Conservation (phyloP, 768 basidiomycete genomes). For the Pleurotus eryngii region DNA sequence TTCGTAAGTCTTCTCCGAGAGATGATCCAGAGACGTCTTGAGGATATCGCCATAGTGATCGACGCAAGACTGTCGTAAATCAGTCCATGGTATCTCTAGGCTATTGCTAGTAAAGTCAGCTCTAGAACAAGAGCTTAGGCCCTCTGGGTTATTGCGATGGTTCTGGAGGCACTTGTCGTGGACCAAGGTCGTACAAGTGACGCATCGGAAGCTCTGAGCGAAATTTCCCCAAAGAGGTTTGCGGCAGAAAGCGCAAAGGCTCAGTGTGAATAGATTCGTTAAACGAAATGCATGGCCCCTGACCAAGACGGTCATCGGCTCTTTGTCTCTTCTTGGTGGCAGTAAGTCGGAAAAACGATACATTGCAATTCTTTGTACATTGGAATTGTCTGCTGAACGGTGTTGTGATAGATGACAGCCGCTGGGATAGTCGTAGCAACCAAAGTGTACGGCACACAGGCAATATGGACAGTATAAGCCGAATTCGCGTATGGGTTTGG, state of each 20-base stretch:
- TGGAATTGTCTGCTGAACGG: constrained; percentile 36
- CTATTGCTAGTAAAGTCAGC: constrained; percentile 37
- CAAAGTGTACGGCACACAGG: constrained; percentile 67
- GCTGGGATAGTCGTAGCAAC: constrained; percentile 72
- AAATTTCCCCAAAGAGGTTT: constrained; percentile 72
- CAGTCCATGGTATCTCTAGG: constrained; percentile 48
- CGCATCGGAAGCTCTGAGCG: constrained; percentile 63
- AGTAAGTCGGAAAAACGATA: constrained; percentile 56
- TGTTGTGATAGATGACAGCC: constrained; percentile 61
- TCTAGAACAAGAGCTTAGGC: constrained; percentile 38
- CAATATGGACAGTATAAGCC: constrained; percentile 72
- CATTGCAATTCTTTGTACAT: constrained; percentile 56
- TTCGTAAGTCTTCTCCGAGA: constrained; percentile 55
- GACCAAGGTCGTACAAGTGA: constrained; percentile 55
- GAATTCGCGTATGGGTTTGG: constrained; percentile 55
- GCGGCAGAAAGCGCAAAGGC: constrained; percentile 65
- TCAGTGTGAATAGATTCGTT: constrained; percentile 70
- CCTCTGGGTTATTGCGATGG: constrained; percentile 13
- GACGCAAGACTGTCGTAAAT: constrained; percentile 56
- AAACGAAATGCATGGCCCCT: constrained; percentile 50
- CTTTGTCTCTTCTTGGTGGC: constrained; percentile 23
- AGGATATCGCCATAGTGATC: constrained; percentile 47
- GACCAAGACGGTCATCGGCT: constrained; percentile 16
- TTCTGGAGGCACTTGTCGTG: constrained; percentile 48
- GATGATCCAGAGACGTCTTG: constrained; percentile 39